phyloP scores from a whole-genome alignment of 192 early-diverging fungal genomes.

The Mortierella antarctica region DNA sequence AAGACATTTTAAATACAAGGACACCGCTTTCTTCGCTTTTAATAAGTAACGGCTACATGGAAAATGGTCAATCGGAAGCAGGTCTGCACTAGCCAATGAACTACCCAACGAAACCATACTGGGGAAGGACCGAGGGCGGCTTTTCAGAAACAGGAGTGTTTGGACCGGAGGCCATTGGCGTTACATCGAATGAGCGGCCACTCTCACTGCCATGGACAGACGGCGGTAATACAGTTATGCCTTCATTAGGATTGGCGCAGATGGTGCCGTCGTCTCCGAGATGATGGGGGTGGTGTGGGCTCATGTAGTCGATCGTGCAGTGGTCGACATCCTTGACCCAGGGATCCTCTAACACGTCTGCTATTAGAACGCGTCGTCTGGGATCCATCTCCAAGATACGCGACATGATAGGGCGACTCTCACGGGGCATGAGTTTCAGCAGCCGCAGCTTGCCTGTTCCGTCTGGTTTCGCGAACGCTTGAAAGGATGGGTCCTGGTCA shows the following conservation, averaged over 20 bases:
- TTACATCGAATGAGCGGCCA: no score
- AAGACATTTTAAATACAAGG: no score
- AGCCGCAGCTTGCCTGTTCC: constrained; percentile 62
- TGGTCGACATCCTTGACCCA: constrained; percentile 79
- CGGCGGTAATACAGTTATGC: no score
- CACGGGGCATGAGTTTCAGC: constrained; percentile 69
- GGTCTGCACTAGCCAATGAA: no score
- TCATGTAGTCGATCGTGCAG: constrained; percentile 54
- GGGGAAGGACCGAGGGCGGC: no score
- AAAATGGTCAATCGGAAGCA: no score
- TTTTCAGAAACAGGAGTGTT: no score
- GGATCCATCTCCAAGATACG: constrained; percentile 73
- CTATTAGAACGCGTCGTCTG: constrained; percentile 66
- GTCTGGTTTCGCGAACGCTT: constrained; percentile 64
- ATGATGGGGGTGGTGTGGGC: constrained; percentile 40
- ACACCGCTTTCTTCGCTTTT: no score
- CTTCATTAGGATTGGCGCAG: constrained; percentile 14
- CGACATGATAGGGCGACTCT: constrained; percentile 69
- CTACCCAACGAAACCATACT: no score
- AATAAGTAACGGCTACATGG: no score
- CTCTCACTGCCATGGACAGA: no score
- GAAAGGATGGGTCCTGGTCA: constrained; percentile 68
- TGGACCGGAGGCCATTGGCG: no score
- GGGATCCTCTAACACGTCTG: constrained; percentile 72
- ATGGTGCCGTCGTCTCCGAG: constrained; percentile 44